Evolutionary conservation across 805 yeast genomes (phyloP).

Genomic region (Aciculoconidium aculeatum): DNA sequence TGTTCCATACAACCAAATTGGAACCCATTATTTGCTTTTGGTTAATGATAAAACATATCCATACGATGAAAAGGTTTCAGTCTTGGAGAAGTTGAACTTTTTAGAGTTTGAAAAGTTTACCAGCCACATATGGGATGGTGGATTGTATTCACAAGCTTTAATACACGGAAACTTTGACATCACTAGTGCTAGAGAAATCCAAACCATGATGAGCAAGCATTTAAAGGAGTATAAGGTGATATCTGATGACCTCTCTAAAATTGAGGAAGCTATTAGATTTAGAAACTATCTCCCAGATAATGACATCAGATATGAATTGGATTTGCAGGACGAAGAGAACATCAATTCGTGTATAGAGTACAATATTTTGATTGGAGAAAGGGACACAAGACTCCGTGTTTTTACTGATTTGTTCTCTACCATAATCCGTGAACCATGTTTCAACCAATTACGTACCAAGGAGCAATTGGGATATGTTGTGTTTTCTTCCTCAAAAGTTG

Average conservation of each 20-base stretch:
- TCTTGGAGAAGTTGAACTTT: constrained; percentile 37
- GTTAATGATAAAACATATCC: constrained; percentile 71
- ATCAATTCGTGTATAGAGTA: constrained; percentile 82
- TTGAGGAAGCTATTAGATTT: constrained; percentile 13
- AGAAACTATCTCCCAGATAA: constrained; percentile 34
- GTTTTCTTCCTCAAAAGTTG: constrained; percentile 63
- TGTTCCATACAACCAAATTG: constrained; percentile 76
- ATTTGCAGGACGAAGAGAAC: constrained; percentile 60
- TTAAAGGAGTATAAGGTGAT: constrained; percentile 1
- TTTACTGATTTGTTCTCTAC: constrained; percentile 64
- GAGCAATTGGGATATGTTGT: constrained; percentile 96
- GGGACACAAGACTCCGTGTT: constrained; percentile 31
- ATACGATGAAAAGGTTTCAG: constrained; percentile 52
- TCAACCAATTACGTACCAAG: constrained; percentile 82
- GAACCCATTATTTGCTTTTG: constrained; percentile 53
- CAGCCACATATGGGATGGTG: constrained; percentile 41
- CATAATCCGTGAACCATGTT: constrained; percentile 79
- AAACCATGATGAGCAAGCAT: constrained; percentile 29
- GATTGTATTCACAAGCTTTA: constrained; percentile 64
- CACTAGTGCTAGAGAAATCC: constrained; percentile 48
- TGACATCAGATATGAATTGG: constrained; percentile 41
- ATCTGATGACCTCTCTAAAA: neutral
- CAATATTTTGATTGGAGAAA: constrained; percentile 50
- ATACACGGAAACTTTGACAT: constrained; percentile 66
- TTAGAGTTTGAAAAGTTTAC: constrained; percentile 51